Evolutionary conservation across 73 alveolate genomes (phyloP).

Genomic region (Paramecium biaurelia): DNA sequence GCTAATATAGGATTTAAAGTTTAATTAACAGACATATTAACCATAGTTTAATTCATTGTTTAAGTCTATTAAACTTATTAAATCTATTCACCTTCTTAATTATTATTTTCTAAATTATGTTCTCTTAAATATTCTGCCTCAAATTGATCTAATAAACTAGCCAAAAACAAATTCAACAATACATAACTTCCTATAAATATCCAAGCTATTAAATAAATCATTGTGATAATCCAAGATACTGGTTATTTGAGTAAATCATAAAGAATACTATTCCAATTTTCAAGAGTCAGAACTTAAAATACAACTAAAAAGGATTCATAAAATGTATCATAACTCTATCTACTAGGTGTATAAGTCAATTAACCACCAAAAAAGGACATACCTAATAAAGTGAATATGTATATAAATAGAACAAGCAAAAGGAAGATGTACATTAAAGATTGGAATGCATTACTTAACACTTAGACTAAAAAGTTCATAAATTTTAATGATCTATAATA

Average conservation of each 20-base stretch:
- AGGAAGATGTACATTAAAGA: conserved; percentile 81
- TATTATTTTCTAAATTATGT: conserved; percentile 25
- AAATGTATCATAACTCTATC: conserved; percentile 89
- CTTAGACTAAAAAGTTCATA: conserved; percentile 88
- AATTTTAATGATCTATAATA: conserved; percentile 59
- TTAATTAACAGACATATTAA: background rate
- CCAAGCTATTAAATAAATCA: conserved; percentile 88
- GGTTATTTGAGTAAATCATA: conserved; percentile 70
- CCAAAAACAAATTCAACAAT: conserved; percentile 90
- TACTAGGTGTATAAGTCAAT: conserved; percentile 61
- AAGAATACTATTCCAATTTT: conserved; percentile 90
- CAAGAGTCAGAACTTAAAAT: conserved; percentile 90
- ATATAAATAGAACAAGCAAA: conserved; percentile 86
- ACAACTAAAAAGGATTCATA: conserved; percentile 85
- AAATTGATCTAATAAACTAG: conserved; percentile 90
- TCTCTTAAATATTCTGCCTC: conserved; percentile 66
- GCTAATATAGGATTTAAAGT: background rate
- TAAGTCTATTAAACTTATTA: background rate
- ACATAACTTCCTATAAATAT: conserved; percentile 93
- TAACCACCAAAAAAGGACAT: conserved; percentile 96
- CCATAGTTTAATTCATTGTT: background rate
- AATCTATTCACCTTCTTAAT: conserved; percentile 2
- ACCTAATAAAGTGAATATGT: conserved; percentile 92
- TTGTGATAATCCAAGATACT: conserved; percentile 65
- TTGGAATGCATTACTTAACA: conserved; percentile 81